Conservation (phyloP, 805 yeast genomes). For the Candida maris region DNA sequence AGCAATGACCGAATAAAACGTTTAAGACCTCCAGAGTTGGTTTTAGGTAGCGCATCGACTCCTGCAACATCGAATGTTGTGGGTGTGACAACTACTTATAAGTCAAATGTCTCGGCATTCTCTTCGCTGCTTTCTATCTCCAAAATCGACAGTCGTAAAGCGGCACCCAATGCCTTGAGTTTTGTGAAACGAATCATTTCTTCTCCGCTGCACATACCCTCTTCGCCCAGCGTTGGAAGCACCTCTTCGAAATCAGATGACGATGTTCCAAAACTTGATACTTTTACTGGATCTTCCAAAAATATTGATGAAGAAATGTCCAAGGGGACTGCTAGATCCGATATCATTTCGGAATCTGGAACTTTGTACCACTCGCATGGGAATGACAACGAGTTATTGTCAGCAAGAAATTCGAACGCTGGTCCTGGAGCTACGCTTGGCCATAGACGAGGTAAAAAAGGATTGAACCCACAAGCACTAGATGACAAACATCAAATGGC, state of each 20-base stretch:
- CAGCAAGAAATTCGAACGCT: background rate
- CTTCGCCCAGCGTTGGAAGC: conserved; percentile 14
- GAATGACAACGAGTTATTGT: background rate
- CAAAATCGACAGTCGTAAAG: conserved; percentile 21
- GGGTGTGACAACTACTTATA: conserved; percentile 34
- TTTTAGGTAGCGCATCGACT: conserved; percentile 22
- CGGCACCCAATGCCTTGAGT: conserved; percentile 24
- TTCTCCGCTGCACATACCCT: conserved; percentile 25
- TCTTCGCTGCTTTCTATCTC: conserved; percentile 35
- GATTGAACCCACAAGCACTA: conserved; percentile 2
- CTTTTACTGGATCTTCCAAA: conserved; percentile 2
- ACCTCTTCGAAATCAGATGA: conserved; percentile 11
- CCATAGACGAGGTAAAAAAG: conserved; percentile 7
- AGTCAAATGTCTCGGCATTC: conserved; percentile 37
- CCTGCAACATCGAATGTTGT: conserved; percentile 33
- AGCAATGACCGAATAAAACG: conserved; percentile 7
- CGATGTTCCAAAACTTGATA: conserved; percentile 19
- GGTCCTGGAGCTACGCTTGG: too few species aligned
- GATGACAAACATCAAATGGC: conserved; percentile 14
- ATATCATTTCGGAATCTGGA: background rate
- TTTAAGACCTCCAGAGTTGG: conserved; percentile 21
- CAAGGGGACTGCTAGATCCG: conserved; percentile 1
- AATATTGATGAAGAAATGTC: background rate
- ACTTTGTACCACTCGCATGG: background rate
- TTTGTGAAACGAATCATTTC: conserved; percentile 33